Conservation (phyloP, 2,329 filamentous ascomycete genomes). For the Teratosphaeria epicoccoides region DNA sequence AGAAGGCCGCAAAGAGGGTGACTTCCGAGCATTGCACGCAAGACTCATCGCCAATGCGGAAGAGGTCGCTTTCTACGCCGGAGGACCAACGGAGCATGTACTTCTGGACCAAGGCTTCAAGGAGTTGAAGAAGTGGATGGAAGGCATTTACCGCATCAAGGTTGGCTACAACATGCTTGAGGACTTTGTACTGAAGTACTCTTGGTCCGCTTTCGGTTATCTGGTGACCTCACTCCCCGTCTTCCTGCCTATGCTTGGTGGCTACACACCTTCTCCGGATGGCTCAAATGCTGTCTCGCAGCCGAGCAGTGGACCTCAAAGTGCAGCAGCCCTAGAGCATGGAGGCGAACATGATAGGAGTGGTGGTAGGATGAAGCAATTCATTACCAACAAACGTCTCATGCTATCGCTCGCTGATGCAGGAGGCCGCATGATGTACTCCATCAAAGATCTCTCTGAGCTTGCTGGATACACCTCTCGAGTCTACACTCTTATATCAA, state of each 20-base stretch:
- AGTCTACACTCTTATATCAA: conserved; percentile 91
- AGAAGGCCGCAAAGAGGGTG: conserved; percentile 87
- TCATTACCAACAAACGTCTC: conserved; percentile 96
- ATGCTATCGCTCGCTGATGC: conserved; percentile 97
- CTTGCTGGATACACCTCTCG: conserved; percentile 91
- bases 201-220: conserved; percentile 96
- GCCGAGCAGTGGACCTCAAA: not conserved
- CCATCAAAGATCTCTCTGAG: conserved; percentile 94
- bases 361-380: conserved; percentile 84
- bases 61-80: conserved; percentile 94
- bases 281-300: not conserved
- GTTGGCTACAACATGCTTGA: conserved; percentile 98
- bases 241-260: conserved; percentile 90
- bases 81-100: conserved; percentile 86
- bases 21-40: conserved; percentile 84
- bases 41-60: conserved; percentile 93
- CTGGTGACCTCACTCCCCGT: conserved; percentile 84
- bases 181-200: conserved; percentile 96
- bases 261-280: conserved; percentile 35
- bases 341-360: conserved; percentile 7
- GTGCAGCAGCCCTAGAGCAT: not conserved
- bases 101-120: conserved; percentile 88
- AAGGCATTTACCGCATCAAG: conserved; percentile 93
- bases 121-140: conserved; percentile 93
- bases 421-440: conserved; percentile 98